These are phyloP conservation scores for Alnus rubra DNA, from an alignment of 306 rosid species.

Conservation along the genomic window DNA sequence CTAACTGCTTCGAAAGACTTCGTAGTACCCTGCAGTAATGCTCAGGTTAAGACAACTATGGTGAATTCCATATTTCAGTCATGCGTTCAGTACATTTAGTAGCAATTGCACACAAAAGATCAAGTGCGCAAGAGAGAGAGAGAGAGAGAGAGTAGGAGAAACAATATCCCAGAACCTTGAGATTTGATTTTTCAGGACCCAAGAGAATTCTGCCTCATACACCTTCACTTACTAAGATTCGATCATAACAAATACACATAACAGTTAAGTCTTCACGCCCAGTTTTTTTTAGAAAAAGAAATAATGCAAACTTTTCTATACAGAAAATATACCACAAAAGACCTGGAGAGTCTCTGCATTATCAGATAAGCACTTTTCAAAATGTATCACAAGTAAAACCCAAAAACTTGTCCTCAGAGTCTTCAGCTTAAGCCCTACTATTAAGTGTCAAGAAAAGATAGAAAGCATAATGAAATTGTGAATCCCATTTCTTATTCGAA, in stretches of 20 bases:
- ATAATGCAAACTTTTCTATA: background rate
- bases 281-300: no score
- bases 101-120: background rate
- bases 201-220: no score
- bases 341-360: background rate
- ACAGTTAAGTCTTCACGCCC: no score
- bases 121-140: no score
- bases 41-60: background rate
- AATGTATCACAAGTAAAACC: background rate
- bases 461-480: background rate
- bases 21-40: conserved; percentile 55
- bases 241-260: no score
- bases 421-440: background rate
- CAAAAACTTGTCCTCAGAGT: background rate
- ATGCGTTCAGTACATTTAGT: background rate
- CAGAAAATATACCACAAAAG: background rate
- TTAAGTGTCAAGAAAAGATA: background rate
- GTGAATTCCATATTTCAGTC: background rate
- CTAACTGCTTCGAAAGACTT: conserved; percentile 54
- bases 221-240: background rate
- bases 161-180: no score
- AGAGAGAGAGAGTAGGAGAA: no score
- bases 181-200: no score
- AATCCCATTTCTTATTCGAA: background rate
- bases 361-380: background rate